phyloP scores from a whole-genome alignment of 2,329 filamentous ascomycete species.

The Westerdykella aurantiaca region DNA sequence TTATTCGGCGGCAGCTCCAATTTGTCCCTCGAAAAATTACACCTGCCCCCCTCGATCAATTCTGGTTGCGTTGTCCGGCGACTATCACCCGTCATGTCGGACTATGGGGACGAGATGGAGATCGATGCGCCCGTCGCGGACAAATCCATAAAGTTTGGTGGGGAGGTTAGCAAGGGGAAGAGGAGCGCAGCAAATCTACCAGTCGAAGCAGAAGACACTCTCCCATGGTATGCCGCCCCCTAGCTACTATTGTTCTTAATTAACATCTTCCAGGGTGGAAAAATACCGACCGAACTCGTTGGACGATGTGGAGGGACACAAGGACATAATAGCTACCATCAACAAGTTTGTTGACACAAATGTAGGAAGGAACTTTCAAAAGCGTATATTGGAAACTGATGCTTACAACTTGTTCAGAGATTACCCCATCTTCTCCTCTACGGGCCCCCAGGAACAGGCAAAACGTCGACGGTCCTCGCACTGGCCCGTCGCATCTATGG shows the following conservation, averaged over 20 bases:
- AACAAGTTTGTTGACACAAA: conserved; percentile 97
- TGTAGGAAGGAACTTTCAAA: conserved; percentile 36
- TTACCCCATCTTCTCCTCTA: conserved; percentile 95
- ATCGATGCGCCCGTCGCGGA: conserved; percentile 53
- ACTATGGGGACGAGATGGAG: conserved; percentile 62
- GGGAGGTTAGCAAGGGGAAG: conserved; percentile 79
- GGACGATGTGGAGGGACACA: conserved; percentile 89
- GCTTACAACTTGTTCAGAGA: conserved; percentile 45
- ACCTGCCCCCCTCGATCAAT: no score
- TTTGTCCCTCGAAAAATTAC: no score
- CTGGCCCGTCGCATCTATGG: conserved; percentile 93
- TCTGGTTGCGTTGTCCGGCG: background rate
- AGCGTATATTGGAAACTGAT: background rate
- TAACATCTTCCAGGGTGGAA: conserved; percentile 63
- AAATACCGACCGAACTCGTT: conserved; percentile 90
- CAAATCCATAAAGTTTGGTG: conserved; percentile 61
- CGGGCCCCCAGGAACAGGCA: conserved; percentile 91
- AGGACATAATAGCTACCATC: conserved; percentile 95
- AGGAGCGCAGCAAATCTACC: conserved; percentile 87
- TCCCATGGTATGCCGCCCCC: conserved; percentile 67
- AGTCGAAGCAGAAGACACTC: conserved; percentile 84
- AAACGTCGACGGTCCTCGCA: conserved; percentile 93
- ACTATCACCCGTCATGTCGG: conserved; percentile 42
- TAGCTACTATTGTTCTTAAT: background rate
- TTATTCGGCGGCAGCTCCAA: background rate